These are phyloP conservation scores for Aspergillus sergii DNA, from an alignment of 2,329 filamentous ascomycete species.

Conservation along the genomic window DNA sequence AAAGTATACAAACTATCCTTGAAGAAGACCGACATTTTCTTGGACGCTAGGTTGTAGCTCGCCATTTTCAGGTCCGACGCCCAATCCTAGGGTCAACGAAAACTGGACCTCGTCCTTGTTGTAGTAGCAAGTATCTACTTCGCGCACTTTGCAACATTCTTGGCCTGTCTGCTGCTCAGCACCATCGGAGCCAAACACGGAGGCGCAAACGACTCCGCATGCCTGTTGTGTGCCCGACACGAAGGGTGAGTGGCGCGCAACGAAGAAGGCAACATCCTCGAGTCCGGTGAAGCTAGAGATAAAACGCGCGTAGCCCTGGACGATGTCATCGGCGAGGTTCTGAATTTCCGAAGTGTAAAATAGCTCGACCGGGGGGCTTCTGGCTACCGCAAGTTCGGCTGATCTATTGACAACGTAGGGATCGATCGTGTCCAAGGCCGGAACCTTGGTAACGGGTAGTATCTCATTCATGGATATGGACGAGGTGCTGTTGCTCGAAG, in stretches of 20 bases:
- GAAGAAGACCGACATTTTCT: slow-evolving; percentile 17
- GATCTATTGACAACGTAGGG: slow-evolving; percentile 22
- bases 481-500: neutral
- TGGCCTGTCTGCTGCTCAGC: neutral
- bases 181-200: slow-evolving; percentile 5
- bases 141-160: slow-evolving; percentile 10
- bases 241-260: slow-evolving; percentile 14
- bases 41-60: slow-evolving; percentile 7
- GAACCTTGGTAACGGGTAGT: slow-evolving; percentile 29
- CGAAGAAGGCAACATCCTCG: slow-evolving; percentile 29
- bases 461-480: slow-evolving; percentile 5
- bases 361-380: slow-evolving; percentile 16
- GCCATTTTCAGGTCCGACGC: slow-evolving; percentile 20
- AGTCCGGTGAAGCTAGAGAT: slow-evolving; percentile 27
- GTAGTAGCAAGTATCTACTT: slow-evolving; percentile 16
- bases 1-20: neutral
- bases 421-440: slow-evolving; percentile 29
- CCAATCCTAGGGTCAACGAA: slow-evolving; percentile 20
- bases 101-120: slow-evolving; percentile 25
- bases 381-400: slow-evolving; percentile 5
- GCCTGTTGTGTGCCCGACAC: slow-evolving; percentile 2
- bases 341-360: slow-evolving; percentile 10
- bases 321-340: slow-evolving; percentile 17
- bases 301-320: slow-evolving; percentile 30
- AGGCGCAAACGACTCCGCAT: slow-evolving; percentile 18